These are phyloP conservation scores for Prunus campanulata DNA, from an alignment of 306 rosid species.

Conservation along the genomic window DNA sequence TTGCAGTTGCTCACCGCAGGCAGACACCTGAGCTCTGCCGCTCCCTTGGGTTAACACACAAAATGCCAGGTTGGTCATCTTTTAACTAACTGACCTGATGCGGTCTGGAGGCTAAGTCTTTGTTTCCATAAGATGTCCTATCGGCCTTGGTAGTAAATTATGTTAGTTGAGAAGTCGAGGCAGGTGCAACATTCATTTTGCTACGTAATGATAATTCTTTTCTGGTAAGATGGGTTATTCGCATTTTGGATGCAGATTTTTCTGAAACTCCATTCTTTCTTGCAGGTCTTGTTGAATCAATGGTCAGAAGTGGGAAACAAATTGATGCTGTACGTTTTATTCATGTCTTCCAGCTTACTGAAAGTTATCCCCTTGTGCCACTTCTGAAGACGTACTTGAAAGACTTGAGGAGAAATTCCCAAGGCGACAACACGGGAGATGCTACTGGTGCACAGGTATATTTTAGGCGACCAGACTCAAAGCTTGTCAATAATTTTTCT, in stretches of 20 bases:
- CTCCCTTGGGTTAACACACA: constrained; percentile 74
- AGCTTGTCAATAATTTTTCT: constrained; percentile 8
- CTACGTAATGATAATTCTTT: constrained; percentile 22
- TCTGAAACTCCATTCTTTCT: constrained; percentile 15
- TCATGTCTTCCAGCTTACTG: constrained; percentile 62
- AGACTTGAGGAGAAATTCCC: constrained; percentile 68
- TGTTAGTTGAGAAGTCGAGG: constrained; percentile 24
- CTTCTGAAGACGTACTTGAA: constrained; percentile 69
- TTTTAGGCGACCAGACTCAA: constrained; percentile 4
- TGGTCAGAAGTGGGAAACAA: constrained; percentile 53
- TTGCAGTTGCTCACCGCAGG: constrained; percentile 75
- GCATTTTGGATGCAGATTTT: constrained; percentile 24
- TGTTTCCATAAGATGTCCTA: constrained; percentile 44
- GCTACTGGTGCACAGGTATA: constrained; percentile 51
- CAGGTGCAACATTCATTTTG: constrained; percentile 9
- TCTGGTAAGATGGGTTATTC: constrained; percentile 6
- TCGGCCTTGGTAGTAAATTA: constrained; percentile 19
- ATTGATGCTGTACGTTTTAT: constrained; percentile 64
- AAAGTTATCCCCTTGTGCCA: constrained; percentile 64
- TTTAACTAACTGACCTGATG: constrained; percentile 64
- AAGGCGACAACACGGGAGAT: constrained; percentile 50
- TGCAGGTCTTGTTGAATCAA: constrained; percentile 56
- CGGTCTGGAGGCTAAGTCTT: constrained; percentile 49
- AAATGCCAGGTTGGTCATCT: constrained; percentile 93
- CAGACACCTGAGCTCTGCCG: constrained; percentile 92